Percentiles rank a stretch among this genome's conserved stretches.
Evolutionary conservation across 805 yeast species (phyloP).

Genomic region (Yamadazyma kitorensis): DNA sequence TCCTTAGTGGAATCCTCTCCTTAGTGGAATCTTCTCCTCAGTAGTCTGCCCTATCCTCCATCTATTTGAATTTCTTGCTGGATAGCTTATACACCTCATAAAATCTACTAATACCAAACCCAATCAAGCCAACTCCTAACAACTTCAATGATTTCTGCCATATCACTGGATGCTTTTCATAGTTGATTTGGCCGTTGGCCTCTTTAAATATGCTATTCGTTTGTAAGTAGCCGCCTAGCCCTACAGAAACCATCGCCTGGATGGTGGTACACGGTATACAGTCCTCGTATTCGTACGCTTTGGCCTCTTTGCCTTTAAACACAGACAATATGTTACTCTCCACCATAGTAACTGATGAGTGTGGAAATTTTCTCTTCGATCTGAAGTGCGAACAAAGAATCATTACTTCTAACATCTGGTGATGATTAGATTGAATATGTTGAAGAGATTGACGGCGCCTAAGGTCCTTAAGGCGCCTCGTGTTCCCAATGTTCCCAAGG

Average conservation of each 20-base stretch:
- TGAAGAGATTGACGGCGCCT: too few relatives aligned
- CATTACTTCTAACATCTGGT: too few relatives aligned
- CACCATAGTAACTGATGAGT: conserved; percentile 8
- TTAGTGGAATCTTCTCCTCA: too few relatives aligned
- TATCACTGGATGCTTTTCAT: conserved; percentile 36
- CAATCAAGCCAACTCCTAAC: conserved; percentile 31
- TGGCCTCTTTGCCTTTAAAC: conserved; percentile 3
- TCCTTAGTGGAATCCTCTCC: too few relatives aligned
- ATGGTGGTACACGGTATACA: conserved; percentile 40
- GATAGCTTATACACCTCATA: conserved; percentile 2
- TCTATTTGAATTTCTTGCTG: too few relatives aligned
- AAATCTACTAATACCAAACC: conserved; percentile 32
- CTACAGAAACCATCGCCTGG: conserved; percentile 31
- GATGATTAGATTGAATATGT: too few relatives aligned
- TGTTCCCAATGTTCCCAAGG: too few relatives aligned
- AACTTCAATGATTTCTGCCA: conserved; percentile 36
- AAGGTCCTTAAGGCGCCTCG: too few relatives aligned
- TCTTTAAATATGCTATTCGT: conserved; percentile 28
- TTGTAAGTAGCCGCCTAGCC: conserved; percentile 33
- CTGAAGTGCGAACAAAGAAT: too few relatives aligned
- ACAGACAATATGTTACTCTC: conserved; percentile 13
- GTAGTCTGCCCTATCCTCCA: too few relatives aligned
- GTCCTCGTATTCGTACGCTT: conserved; percentile 17
- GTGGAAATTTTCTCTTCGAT: neutral
- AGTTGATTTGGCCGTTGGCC: conserved; percentile 28